These are phyloP conservation scores for Ottelia alismoides DNA, from an alignment of 106 monocot genomes.

Conservation along the genomic window DNA sequence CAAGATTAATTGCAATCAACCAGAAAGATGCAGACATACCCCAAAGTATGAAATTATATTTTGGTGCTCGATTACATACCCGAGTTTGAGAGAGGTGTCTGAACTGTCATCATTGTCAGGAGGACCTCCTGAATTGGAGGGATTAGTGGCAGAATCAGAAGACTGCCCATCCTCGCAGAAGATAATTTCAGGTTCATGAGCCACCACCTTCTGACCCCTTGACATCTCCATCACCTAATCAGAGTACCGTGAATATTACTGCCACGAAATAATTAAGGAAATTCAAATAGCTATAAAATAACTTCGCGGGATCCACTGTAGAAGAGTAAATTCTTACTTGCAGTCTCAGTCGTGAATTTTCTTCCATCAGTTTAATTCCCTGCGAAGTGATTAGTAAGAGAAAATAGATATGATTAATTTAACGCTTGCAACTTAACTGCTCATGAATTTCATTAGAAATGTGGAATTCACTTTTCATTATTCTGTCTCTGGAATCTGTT, in stretches of 20 bases:
- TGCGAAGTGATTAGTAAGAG: too few relatives aligned
- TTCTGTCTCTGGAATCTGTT: not conserved
- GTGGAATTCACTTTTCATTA: not conserved
- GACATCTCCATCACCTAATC: constrained; percentile 33
- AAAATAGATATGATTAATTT: too few relatives aligned
- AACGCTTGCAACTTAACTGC: too few relatives aligned
- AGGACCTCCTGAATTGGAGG: constrained; percentile 11
- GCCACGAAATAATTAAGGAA: not conserved
- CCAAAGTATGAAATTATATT: too few relatives aligned
- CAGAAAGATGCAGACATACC: too few relatives aligned
- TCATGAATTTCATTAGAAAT: too few relatives aligned
- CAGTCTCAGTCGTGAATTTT: constrained; percentile 36
- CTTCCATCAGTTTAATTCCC: constrained; percentile 50
- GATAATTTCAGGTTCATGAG: constrained; percentile 22
- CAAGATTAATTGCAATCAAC: too few relatives aligned
- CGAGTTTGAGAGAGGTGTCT: constrained; percentile 30
- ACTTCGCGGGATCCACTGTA: not conserved
- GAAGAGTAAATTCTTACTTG: constrained; percentile 19
- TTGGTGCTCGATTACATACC: constrained; percentile 10
- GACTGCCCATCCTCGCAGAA: constrained; percentile 48
- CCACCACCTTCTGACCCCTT: constrained; percentile 12
- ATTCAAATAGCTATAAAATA: not conserved
- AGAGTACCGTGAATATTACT: not conserved
- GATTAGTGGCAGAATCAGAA: constrained; percentile 43
- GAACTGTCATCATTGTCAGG: constrained; percentile 40